Conservation (phyloP, 2,329 filamentous ascomycete species). For the Aspergillus proliferans region DNA sequence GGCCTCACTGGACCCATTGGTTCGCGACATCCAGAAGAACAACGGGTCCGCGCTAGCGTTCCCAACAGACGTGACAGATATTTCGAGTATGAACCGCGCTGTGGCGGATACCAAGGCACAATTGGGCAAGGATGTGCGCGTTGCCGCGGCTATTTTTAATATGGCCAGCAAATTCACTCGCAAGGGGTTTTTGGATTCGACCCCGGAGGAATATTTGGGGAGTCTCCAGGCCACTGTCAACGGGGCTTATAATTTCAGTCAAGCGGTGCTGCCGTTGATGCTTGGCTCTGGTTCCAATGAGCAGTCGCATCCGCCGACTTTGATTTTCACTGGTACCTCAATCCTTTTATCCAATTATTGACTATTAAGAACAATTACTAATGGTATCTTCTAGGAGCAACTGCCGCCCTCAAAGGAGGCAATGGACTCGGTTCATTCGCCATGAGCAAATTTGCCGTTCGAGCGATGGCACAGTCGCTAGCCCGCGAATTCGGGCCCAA, state of each 20-base stretch:
- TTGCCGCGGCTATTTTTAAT: conserved; percentile 48
- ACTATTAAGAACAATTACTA: not conserved
- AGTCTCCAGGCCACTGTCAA: conserved; percentile 24
- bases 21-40: conserved; percentile 59
- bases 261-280: conserved; percentile 41
- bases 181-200: conserved; percentile 24
- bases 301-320: conserved; percentile 42
- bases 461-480: conserved; percentile 46
- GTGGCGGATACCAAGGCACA: conserved; percentile 9
- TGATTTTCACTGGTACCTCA: conserved; percentile 44
- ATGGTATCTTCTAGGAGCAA: conserved; percentile 35
- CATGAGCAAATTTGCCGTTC: conserved; percentile 47
- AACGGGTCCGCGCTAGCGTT: conserved; percentile 69
- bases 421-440: conserved; percentile 46
- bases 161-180: conserved; percentile 35
- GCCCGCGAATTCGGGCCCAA: conserved; percentile 51
- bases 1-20: conserved; percentile 59
- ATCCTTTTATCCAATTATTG: not conserved
- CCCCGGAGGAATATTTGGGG: conserved; percentile 13
- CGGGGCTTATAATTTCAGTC: conserved; percentile 48
- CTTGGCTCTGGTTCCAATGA: conserved; percentile 36
- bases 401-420: conserved; percentile 47
- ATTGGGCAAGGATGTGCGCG: conserved; percentile 6
- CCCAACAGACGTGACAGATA: conserved; percentile 57
- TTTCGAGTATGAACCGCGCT: conserved; percentile 38